Evolutionary conservation across 78 protist species (phyloP).

Genomic region (Mantamonas sphyraenae): DNA sequence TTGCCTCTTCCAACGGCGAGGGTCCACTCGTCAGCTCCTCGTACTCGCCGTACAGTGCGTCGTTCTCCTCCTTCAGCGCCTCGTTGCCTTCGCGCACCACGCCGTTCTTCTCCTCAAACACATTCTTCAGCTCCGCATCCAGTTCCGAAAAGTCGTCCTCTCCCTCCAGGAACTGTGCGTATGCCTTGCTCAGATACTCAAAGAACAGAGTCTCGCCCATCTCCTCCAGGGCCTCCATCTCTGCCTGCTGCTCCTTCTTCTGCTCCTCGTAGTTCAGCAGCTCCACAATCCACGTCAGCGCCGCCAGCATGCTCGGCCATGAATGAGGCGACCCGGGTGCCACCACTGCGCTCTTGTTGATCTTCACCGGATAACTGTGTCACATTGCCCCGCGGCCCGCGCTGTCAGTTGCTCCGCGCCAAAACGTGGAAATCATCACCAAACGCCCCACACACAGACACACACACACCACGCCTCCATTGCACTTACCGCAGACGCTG

Average conservation of each 20-base stretch:
- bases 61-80: no score
- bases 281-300: conserved; percentile 12
- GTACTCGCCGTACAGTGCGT: no score
- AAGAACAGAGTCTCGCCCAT: no score
- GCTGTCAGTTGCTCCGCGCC: no score
- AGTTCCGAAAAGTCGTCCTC: background rate
- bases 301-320: conserved; percentile 4
- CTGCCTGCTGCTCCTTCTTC: background rate
- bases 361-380: background rate
- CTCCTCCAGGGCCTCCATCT: background rate
- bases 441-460: no score
- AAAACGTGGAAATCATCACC: no score
- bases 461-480: no score
- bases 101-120: background rate
- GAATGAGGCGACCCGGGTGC: conserved; percentile 4
- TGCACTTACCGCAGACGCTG: no score
- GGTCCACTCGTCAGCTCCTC: no score
- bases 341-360: background rate
- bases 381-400: no score
- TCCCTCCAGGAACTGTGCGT: background rate
- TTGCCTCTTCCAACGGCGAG: background rate
- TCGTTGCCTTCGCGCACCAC: no score
- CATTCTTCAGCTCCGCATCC: background rate
- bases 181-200: background rate
- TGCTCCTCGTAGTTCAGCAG: background rate